Conservation (phyloP, 2,329 filamentous ascomycete species). For the Ilyonectria destructans region DNA sequence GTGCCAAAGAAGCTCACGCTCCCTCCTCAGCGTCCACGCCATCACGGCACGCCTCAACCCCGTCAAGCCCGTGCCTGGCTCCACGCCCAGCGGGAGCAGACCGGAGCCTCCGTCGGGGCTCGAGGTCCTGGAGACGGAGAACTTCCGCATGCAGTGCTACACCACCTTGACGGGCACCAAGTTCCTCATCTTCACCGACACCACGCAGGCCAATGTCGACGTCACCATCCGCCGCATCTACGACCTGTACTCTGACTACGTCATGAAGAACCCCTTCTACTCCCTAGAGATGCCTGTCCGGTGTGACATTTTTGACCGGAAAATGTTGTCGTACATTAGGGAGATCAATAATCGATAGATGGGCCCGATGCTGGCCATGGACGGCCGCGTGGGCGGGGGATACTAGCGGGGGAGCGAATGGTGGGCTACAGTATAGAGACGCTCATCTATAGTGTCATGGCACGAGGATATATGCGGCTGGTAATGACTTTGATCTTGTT, state of each 20-base stretch:
- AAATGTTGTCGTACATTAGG: conserved; percentile 85
- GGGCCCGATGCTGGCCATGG: not conserved
- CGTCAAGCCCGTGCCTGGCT: conserved; percentile 58
- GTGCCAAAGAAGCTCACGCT: conserved; percentile 20
- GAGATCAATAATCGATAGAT: conserved; percentile 74
- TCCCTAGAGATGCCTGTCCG: conserved; percentile 97
- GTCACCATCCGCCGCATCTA: conserved; percentile 88
- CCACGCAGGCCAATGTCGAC: conserved; percentile 89
- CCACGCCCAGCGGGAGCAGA: conserved; percentile 62
- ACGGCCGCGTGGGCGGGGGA: conserved; percentile 2
- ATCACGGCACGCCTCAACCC: conserved; percentile 77
- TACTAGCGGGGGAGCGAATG: conserved; percentile 33
- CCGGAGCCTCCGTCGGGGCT: conserved; percentile 82
- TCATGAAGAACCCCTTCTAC: conserved; percentile 99
- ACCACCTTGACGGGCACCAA: conserved; percentile 95
- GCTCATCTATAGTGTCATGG: conserved; percentile 15
- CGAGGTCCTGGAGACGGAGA: conserved; percentile 93
- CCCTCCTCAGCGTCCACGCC: conserved; percentile 73
- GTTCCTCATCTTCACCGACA: conserved; percentile 95
- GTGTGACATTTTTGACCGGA: conserved; percentile 95
- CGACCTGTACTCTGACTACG: conserved; percentile 95
- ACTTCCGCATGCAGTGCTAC: conserved; percentile 97
- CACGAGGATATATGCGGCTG: conserved; percentile 28
- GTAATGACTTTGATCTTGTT: conserved; percentile 48
- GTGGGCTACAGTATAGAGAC: conserved; percentile 15